A percentile compares a stretch with the other conserved stretches of the same genome.
phyloP scores from a whole-genome alignment of 2,329 filamentous ascomycete genomes.

The Cryoendolithus antarcticus region DNA sequence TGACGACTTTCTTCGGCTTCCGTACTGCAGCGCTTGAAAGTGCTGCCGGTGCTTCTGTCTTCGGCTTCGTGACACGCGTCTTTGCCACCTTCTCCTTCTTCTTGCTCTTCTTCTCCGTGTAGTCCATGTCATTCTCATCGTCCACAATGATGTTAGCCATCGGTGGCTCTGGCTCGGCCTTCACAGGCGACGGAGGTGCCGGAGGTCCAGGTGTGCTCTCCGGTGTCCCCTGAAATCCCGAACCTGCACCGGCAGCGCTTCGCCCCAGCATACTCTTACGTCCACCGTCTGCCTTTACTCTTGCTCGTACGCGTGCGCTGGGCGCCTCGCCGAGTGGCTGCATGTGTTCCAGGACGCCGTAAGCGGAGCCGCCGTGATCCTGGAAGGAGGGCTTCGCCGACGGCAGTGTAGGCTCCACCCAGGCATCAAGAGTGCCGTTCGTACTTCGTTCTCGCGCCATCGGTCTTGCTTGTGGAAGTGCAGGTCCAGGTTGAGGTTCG shows the following conservation, averaged over 20 bases:
- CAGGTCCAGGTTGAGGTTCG: neutral
- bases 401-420: conserved; percentile 46
- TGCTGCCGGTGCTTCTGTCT: conserved; percentile 6
- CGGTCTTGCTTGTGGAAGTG: conserved; percentile 5
- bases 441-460: conserved; percentile 16
- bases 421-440: conserved; percentile 20
- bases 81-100: conserved; percentile 16
- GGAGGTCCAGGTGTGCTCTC: conserved; percentile 30
- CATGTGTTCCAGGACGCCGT: conserved; percentile 74
- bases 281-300: conserved; percentile 34
- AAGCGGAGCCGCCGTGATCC: conserved; percentile 60
- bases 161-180: no score
- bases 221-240: conserved; percentile 33
- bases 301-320: conserved; percentile 46
- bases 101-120: conserved; percentile 25
- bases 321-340: conserved; percentile 65
- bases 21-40: conserved; percentile 1
- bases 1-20: neutral
- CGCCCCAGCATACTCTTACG: conserved; percentile 30
- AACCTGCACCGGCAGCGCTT: conserved; percentile 27
- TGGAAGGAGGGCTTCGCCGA: conserved; percentile 57
- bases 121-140: conserved; percentile 37
- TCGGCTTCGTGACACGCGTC: conserved; percentile 13
- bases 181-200: conserved; percentile 18
- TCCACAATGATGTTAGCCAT: conserved; percentile 27